Conservation (phyloP, 2,329 filamentous ascomycete species). For the Fonsecaea nubica region DNA sequence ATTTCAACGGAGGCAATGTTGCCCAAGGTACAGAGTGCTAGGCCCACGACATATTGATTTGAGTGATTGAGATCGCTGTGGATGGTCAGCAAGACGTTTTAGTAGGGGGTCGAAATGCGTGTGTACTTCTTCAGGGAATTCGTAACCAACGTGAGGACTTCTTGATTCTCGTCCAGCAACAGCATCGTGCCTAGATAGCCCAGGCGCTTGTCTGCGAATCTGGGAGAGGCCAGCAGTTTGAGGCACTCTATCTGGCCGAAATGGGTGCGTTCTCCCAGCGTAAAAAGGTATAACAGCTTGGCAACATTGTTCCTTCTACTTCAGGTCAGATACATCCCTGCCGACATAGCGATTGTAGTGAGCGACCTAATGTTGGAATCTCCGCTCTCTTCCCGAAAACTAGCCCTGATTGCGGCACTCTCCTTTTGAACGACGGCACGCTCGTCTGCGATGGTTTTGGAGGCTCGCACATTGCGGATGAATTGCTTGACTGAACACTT, state of each 20-base stretch:
- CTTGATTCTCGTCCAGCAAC: conserved; percentile 95
- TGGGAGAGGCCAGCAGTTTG: conserved; percentile 93
- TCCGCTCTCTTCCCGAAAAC: conserved; percentile 94
- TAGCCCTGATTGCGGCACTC: conserved; percentile 95
- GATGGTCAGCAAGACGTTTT: conserved; percentile 45
- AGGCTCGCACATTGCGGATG: conserved; percentile 97
- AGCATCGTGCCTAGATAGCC: conserved; percentile 97
- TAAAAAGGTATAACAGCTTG: conserved; percentile 97
- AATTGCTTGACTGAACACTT: conserved; percentile 88
- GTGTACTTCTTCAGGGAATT: conserved; percentile 96
- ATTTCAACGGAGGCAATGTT: conserved; percentile 99
- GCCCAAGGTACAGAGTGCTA: conserved; percentile 92
- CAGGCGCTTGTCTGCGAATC: conserved; percentile 95
- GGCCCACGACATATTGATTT: conserved; percentile 97
- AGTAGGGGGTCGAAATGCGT: no score
- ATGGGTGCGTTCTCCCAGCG: conserved; percentile 93
- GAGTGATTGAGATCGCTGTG: conserved; percentile 90
- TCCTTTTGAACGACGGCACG: conserved; percentile 98
- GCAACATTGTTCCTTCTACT: conserved; percentile 95
- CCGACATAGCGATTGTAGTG: conserved; percentile 42
- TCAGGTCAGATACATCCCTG: conserved; percentile 9
- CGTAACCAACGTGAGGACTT: conserved; percentile 94
- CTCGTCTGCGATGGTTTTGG: conserved; percentile 99
- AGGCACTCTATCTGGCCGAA: conserved; percentile 99
- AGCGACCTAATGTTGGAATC: conserved; percentile 87